Conservation (phyloP, 768 basidiomycete genomes). For the Amanita jacksonii region DNA sequence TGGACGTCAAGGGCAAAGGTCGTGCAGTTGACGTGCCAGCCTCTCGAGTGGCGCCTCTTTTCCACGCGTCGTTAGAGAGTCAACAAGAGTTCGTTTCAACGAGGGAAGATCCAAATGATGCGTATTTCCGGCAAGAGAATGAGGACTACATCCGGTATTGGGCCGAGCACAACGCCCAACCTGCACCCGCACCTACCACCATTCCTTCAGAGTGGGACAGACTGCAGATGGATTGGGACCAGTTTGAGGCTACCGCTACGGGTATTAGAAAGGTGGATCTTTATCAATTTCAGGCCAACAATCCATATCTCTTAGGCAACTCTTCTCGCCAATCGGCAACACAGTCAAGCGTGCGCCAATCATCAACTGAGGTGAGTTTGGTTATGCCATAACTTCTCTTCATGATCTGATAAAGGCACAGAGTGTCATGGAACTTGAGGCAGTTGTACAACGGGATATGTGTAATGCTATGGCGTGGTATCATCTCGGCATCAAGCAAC, state of each 20-base stretch:
- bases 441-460: conserved; percentile 73
- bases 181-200: conserved; percentile 20
- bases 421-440: conserved; percentile 86
- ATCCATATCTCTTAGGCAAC: conserved; percentile 68
- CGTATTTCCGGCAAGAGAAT: conserved; percentile 66
- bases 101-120: conserved; percentile 44
- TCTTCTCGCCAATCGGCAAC: conserved; percentile 38
- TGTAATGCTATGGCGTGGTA: conserved; percentile 73
- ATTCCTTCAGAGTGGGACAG: conserved; percentile 40
- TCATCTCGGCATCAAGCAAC: conserved; percentile 90
- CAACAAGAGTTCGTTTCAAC: background rate
- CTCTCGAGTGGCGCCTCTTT: background rate
- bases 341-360: conserved; percentile 26
- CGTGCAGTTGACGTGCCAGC: conserved; percentile 26
- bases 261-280: conserved; percentile 47
- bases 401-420: conserved; percentile 24
- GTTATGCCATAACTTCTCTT: conserved; percentile 5
- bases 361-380: conserved; percentile 32
- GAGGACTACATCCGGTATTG: conserved; percentile 56
- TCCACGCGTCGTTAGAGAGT: background rate
- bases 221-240: conserved; percentile 74
- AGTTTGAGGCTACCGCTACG: conserved; percentile 61
- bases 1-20: conserved; percentile 64
- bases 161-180: conserved; percentile 16
- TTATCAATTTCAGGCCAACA: conserved; percentile 70